These are phyloP conservation scores for Hypoxylon sp. DNA, from an alignment of 2,329 filamentous ascomycete species.

Conservation along the genomic window DNA sequence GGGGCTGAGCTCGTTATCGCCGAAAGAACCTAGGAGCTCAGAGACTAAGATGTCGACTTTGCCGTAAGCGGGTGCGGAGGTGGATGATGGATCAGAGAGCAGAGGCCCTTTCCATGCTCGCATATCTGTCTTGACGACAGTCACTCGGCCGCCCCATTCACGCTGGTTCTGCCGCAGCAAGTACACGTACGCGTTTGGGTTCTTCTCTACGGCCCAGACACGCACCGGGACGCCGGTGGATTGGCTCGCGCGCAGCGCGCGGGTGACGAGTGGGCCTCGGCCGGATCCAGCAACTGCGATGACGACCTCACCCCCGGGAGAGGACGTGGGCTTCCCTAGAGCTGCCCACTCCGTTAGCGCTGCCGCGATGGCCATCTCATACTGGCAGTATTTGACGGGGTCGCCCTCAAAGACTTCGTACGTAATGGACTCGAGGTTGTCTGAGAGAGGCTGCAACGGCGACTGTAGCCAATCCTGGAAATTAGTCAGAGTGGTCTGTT, in stretches of 20 bases:
- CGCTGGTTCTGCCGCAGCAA: constrained; percentile 86
- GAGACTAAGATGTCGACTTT: constrained; percentile 94
- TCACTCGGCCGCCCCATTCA: constrained; percentile 84
- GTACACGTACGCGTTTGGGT: constrained; percentile 96
- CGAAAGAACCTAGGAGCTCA: constrained; percentile 94
- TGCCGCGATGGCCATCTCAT: constrained; percentile 85
- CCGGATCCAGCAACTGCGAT: constrained; percentile 95
- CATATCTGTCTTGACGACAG: constrained; percentile 96
- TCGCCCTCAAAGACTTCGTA: constrained; percentile 99
- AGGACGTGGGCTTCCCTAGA: constrained; percentile 80
- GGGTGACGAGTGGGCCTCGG: constrained; percentile 89
- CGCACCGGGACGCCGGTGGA: constrained; percentile 82
- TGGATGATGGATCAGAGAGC: constrained; percentile 57
- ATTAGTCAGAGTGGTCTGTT: constrained; percentile 65
- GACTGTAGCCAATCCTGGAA: constrained; percentile 97
- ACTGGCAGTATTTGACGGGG: constrained; percentile 97
- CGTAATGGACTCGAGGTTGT: constrained; percentile 96
- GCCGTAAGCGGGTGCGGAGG: constrained; percentile 63
- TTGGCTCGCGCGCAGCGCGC: constrained; percentile 84
- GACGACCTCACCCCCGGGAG: constrained; percentile 78
- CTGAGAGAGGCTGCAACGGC: constrained; percentile 91
- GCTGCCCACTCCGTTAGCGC: constrained; percentile 84
- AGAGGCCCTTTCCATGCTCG: constrained; percentile 91
- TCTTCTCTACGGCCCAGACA: constrained; percentile 96
- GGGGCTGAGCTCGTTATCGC: constrained; percentile 95